Evolutionary conservation across 2,329 filamentous ascomycete species (phyloP).

Genomic region (Plectosphaerella cucumerina): DNA sequence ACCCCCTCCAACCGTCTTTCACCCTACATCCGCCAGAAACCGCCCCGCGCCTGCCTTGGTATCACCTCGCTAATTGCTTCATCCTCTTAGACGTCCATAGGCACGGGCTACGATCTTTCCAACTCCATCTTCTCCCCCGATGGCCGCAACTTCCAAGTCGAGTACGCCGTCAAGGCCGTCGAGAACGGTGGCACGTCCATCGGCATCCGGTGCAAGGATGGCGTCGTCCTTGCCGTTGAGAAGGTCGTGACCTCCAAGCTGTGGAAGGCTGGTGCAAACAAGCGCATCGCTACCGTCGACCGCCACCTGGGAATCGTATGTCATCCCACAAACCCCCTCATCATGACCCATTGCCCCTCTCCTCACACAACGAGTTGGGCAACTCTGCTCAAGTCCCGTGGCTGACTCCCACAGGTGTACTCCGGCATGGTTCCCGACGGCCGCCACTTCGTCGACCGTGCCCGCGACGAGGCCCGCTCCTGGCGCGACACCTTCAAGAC

Average conservation of each 20-base stretch:
- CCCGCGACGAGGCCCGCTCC: constrained; percentile 85
- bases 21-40: background rate
- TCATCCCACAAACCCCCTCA: constrained; percentile 11
- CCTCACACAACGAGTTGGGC: background rate
- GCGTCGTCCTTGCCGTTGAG: constrained; percentile 91
- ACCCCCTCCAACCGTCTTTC: background rate
- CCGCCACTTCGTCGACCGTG: constrained; percentile 89
- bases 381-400: background rate
- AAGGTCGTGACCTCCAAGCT: constrained; percentile 96
- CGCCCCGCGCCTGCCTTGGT: background rate
- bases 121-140: constrained; percentile 99
- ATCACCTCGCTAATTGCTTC: background rate
- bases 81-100: constrained; percentile 83
- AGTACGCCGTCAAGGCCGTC: constrained; percentile 98
- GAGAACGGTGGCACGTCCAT: constrained; percentile 96
- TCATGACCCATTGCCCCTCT: background rate
- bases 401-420: constrained; percentile 62
- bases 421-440: constrained; percentile 94
- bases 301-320: constrained; percentile 89
- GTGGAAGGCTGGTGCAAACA: constrained; percentile 91
- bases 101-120: constrained; percentile 97
- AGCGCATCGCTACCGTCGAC: constrained; percentile 93
- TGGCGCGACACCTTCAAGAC: constrained; percentile 95
- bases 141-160: constrained; percentile 97
- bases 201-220: constrained; percentile 95